A percentile compares a stretch with the other conserved stretches of the same genome.
Evolutionary conservation across 1,284 basidiomycete species (phyloP).

Genomic region (Inonotus obliquus): DNA sequence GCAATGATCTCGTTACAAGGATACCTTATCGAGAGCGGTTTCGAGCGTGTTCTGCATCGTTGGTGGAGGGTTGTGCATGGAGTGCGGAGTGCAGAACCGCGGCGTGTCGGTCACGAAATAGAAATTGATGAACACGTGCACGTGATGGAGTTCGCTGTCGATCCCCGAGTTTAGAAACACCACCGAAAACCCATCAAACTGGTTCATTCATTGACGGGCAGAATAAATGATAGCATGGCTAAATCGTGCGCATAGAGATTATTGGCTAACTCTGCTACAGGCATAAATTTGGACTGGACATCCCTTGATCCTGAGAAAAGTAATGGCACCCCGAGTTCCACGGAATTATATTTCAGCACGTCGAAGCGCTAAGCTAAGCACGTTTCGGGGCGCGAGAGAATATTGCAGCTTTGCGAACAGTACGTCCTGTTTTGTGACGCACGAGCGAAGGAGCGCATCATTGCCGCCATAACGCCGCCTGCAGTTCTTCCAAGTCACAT

Average conservation of each 20-base stretch:
- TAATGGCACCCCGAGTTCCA: no score
- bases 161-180: not conserved
- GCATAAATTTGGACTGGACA: no score
- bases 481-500: not conserved
- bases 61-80: not conserved
- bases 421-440: not conserved
- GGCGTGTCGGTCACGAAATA: not conserved
- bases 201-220: no score
- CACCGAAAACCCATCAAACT: not conserved
- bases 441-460: not conserved
- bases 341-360: no score
- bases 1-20: constrained; percentile 21
- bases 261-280: no score
- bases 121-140: not conserved
- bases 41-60: constrained; percentile 33
- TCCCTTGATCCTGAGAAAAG: no score
- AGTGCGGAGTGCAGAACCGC: constrained; percentile 21
- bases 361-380: no score
- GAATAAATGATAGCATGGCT: no score
- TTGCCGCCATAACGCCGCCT: not conserved
- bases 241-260: no score
- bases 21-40: constrained; percentile 61
- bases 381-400: not conserved
- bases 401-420: not conserved
- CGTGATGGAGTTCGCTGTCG: not conserved